Evolutionary conservation across 1,284 basidiomycete genomes (phyloP).

Genomic region (Fomes fomentarius): DNA sequence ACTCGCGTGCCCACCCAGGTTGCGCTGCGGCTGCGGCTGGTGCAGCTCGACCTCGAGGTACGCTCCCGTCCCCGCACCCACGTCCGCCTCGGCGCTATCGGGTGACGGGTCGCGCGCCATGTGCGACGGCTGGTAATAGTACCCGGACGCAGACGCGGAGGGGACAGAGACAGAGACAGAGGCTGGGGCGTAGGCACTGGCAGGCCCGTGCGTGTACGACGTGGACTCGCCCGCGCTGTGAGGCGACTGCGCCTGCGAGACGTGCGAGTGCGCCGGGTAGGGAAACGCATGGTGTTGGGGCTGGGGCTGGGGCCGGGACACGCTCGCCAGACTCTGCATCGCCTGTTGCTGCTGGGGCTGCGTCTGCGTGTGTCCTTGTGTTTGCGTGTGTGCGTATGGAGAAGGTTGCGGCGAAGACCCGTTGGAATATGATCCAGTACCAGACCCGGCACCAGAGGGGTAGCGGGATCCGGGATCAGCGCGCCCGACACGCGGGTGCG

Average conservation of each 20-base stretch:
- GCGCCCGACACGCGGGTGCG: slow-evolving; percentile 17
- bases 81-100: too few species aligned
- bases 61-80: too few species aligned
- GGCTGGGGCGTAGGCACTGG: not conserved
- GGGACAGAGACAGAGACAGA: slow-evolving; percentile 4
- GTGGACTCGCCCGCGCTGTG: not conserved
- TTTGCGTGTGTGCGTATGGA: not conserved
- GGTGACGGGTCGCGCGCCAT: too few species aligned
- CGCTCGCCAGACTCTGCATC: slow-evolving; percentile 13
- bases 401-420: slow-evolving; percentile 7
- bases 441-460: too few species aligned
- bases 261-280: slow-evolving; percentile 14
- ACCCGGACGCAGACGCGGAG: too few species aligned
- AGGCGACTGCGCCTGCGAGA: not conserved
- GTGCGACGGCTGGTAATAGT: too few species aligned
- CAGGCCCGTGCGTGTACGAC: not conserved
- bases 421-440: too few species aligned
- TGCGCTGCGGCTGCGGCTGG: too few species aligned
- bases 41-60: too few species aligned
- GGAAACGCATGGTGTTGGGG: slow-evolving; percentile 12
- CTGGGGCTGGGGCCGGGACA: slow-evolving; percentile 7
- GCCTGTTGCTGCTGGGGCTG: slow-evolving; percentile 9
- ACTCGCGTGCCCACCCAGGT: too few species aligned
- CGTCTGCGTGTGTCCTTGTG: not conserved
- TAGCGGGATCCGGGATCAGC: slow-evolving; percentile 6